A percentile compares a stretch with the other conserved stretches of the same genome.
Evolutionary conservation across 2,329 filamentous ascomycete genomes (phyloP).

Genomic region (Xylariaceae sp.): DNA sequence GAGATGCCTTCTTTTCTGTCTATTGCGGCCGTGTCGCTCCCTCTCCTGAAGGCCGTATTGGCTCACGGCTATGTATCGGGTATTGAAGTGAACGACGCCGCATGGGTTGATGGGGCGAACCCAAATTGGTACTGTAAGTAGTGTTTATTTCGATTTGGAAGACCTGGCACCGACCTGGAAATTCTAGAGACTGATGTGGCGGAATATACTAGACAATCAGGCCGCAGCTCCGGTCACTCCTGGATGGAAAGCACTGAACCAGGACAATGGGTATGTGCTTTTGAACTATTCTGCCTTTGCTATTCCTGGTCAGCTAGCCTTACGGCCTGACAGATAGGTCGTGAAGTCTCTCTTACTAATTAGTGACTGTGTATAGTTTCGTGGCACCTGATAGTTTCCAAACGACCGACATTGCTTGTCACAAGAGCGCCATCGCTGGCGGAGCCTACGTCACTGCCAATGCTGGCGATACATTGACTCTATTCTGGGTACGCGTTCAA

Average conservation of each 20-base stretch:
- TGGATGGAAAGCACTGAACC: conserved; percentile 40
- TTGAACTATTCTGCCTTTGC: too few species aligned
- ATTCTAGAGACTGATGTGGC: too few species aligned
- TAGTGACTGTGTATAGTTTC: conserved; percentile 31
- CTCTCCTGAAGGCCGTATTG: conserved; percentile 13
- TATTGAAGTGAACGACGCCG: conserved; percentile 19
- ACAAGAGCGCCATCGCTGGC: conserved; percentile 37
- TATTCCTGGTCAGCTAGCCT: too few species aligned
- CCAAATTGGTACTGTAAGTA: conserved; percentile 26
- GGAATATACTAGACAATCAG: neutral
- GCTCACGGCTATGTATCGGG: conserved; percentile 24
- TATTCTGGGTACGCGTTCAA: conserved; percentile 29
- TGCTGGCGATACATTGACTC: conserved; percentile 27
- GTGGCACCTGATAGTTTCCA: conserved; percentile 40
- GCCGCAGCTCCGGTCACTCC: conserved; percentile 18
- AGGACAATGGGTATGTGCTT: conserved; percentile 44
- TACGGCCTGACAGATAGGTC: too few species aligned
- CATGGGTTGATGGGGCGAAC: conserved; percentile 17
- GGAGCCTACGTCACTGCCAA: conserved; percentile 23
- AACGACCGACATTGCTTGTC: conserved; percentile 43
- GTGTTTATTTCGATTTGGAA: too few species aligned
- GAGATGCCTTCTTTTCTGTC: conserved; percentile 16
- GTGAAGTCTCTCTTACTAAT: too few species aligned
- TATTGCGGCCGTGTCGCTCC: conserved; percentile 11
- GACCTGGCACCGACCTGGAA: too few species aligned